Evolutionary conservation across 2,329 filamentous ascomycete genomes (phyloP), one percentile per base, ranked within the genome.

Genomic region (Mycosphaerella sp.): DNA sequence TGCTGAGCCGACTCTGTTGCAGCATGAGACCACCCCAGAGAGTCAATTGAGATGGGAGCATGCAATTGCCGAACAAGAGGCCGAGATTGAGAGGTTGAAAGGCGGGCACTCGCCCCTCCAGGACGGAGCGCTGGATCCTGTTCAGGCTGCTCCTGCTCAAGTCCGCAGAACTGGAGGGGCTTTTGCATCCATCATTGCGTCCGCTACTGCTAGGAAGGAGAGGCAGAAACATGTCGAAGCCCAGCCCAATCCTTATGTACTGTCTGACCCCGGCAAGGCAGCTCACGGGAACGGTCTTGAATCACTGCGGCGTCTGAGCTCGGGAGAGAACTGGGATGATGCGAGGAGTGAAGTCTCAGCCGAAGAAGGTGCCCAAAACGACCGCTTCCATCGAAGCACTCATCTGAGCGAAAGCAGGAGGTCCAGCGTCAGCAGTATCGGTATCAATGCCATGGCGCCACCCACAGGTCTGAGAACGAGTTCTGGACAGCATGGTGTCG

Each of bases 361-460:
- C 2, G 60, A 64, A 34, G 55, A 59, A 29, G 50, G 50, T 12
- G 51, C 52, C 4, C 44, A 55, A 2, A 51, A 58, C 6, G 48
- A 57, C 46, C 47, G 49, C 39, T 51, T 36, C 10, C 46, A 56
- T n/a, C 53, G 46, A 23, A 54, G 46, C 17, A 57, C 51, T 4
- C 41, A 45, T 12, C 42, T 58, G 12, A 56, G 36, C 6, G 45
- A 44, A 14, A 54, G 51, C 40, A 34, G 62, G 12, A 56, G 55
- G 6, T 66, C 63, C 32, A 66, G 62, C 31, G 60, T 66, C 4
- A 66, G 63, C 17, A 66, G 64, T 46, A 48, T 66, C 4, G 63
- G 59, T 40, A 55, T 34, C n/a, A 34, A 14, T 36, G 54, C 38
- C 14, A 38, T 23, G 29, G 34, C 32, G 12, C 42, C 14, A 21